These are phyloP conservation scores for Dactylonectria macrodidyma DNA, from an alignment of 2,329 filamentous ascomycete species.

Conservation along the genomic window DNA sequence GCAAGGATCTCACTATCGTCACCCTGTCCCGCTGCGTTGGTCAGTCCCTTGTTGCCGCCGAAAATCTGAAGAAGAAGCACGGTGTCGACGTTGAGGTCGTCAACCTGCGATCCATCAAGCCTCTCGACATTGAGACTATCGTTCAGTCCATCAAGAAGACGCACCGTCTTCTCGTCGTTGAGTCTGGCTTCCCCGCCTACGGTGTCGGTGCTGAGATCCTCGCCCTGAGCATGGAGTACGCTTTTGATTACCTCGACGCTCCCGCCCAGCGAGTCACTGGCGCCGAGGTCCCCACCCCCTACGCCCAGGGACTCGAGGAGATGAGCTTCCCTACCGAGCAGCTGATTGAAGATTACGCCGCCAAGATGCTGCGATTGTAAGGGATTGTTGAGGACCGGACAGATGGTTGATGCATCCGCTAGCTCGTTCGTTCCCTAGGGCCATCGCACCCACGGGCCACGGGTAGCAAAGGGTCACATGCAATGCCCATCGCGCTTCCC, in stretches of 20 bases:
- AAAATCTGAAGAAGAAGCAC: slow-evolving; percentile 95
- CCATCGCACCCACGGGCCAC: slow-evolving; percentile 28
- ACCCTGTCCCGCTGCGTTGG: slow-evolving; percentile 96
- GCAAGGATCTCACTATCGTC: slow-evolving; percentile 97
- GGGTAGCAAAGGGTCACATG: slow-evolving; percentile 34
- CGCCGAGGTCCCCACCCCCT: slow-evolving; percentile 97
- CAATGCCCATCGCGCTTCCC: slow-evolving; percentile 34
- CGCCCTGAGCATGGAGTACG: slow-evolving; percentile 96
- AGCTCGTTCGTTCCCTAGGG: slow-evolving; percentile 29
- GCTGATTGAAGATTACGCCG: slow-evolving; percentile 89
- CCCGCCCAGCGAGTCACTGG: slow-evolving; percentile 95
- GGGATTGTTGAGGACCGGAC: slow-evolving; percentile 29
- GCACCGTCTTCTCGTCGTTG: slow-evolving; percentile 88
- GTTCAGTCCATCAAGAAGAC: slow-evolving; percentile 99
- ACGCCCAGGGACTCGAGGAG: slow-evolving; percentile 92
- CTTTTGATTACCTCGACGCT: slow-evolving; percentile 96
- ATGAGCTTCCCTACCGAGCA: slow-evolving; percentile 94
- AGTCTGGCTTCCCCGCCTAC: slow-evolving; percentile 96
- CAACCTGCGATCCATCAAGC: slow-evolving; percentile 98
- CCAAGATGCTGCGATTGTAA: slow-evolving; percentile 89
- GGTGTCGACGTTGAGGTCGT: slow-evolving; percentile 96
- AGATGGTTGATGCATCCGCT: slow-evolving; percentile 32
- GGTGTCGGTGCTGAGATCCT: slow-evolving; percentile 95
- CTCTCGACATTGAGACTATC: slow-evolving; percentile 94
- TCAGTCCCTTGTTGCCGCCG: slow-evolving; percentile 89